phyloP scores from a whole-genome alignment of 768 basidiomycete genomes.

The Mycena haematopus region DNA sequence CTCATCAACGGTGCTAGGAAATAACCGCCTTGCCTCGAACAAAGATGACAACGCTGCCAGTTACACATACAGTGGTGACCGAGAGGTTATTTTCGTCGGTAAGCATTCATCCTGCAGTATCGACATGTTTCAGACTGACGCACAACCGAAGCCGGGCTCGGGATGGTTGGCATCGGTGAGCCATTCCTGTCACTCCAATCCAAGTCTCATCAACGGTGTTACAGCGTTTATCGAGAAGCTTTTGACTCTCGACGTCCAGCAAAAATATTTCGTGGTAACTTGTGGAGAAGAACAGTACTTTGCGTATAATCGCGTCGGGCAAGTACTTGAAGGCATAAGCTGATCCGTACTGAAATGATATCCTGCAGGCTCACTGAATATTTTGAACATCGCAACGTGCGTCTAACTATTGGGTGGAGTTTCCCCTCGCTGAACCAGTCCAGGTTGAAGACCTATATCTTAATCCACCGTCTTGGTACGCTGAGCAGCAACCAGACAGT shows the following conservation, averaged over 20 bases:
- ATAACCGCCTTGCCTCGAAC: not conserved
- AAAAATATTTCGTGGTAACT: slow-evolving; percentile 59
- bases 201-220: not conserved
- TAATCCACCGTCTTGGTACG: slow-evolving; percentile 64
- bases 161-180: slow-evolving; percentile 67
- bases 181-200: not conserved
- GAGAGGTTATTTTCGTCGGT: slow-evolving; percentile 39
- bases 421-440: not conserved
- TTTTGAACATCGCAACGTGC: slow-evolving; percentile 59
- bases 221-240: slow-evolving; percentile 75
- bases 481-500: slow-evolving; percentile 59
- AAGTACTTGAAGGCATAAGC: slow-evolving; percentile 18
- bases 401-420: not conserved
- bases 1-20: not conserved
- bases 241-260: slow-evolving; percentile 57
- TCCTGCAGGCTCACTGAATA: slow-evolving; percentile 55
- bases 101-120: slow-evolving; percentile 5
- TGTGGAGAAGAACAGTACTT: slow-evolving; percentile 63
- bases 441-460: slow-evolving; percentile 64
- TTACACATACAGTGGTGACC: slow-evolving; percentile 23
- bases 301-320: slow-evolving; percentile 63
- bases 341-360: not conserved
- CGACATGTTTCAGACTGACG: slow-evolving; percentile 21
- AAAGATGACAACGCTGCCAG: not conserved
- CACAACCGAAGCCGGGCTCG: slow-evolving; percentile 53